A percentile compares a stretch with the other conserved stretches of the same genome.
These are phyloP conservation scores for Magnaporthales sp. DNA, from an alignment of 2,329 filamentous ascomycete species.

Conservation along the genomic window DNA sequence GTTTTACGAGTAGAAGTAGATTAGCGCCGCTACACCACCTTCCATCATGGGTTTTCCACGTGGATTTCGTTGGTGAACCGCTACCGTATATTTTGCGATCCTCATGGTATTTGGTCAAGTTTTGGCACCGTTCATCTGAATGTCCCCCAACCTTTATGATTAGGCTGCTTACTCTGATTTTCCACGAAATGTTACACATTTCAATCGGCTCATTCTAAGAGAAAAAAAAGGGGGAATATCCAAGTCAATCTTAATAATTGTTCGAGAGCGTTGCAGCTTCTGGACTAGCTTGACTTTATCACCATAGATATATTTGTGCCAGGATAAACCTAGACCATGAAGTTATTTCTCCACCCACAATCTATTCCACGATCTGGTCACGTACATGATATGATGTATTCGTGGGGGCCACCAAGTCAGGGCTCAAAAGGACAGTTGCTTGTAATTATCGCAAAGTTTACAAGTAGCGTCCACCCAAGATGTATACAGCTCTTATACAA, in stretches of 20 bases:
- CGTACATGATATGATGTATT: background rate
- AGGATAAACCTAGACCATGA: background rate
- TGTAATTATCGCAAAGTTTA: too few species aligned
- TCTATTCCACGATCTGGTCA: too few species aligned
- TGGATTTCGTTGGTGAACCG: too few species aligned
- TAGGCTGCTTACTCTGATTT: too few species aligned
- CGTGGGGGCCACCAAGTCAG: background rate
- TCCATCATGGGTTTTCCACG: background rate
- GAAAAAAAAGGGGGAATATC: too few species aligned
- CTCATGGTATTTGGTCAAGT: too few species aligned
- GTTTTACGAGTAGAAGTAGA: background rate
- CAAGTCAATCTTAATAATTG: background rate
- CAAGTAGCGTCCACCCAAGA: too few species aligned
- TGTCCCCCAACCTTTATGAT: too few species aligned
- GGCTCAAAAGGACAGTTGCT: background rate
- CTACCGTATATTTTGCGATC: too few species aligned
- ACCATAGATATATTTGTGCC: background rate
- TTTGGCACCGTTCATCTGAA: too few species aligned
- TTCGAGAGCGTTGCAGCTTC: background rate
- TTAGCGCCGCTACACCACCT: too few species aligned
- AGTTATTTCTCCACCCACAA: background rate
- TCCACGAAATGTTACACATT: background rate
- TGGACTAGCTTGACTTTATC: background rate
- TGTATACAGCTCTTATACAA: too few species aligned
- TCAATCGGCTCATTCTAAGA: background rate